A percentile compares a stretch with the other conserved stretches of the same genome.
These are phyloP conservation scores for Candida frijolesensis DNA, from an alignment of 1,139 yeast species.

Conservation along the genomic window DNA sequence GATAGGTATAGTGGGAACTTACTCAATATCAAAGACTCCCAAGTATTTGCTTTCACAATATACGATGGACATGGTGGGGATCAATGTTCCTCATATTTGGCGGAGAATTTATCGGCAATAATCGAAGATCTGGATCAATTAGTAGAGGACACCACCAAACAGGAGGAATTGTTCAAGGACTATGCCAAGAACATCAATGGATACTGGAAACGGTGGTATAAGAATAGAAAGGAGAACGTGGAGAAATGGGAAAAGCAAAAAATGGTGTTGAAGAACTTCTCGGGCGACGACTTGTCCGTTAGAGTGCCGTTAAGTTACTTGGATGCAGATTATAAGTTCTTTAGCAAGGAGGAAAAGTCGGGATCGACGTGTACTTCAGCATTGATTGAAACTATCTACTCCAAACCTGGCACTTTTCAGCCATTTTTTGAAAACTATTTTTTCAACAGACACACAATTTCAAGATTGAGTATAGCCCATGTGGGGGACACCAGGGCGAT, in stretches of 20 bases:
- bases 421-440: constrained; percentile 51
- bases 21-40: constrained; percentile 13
- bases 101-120: constrained; percentile 51
- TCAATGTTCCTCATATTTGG: constrained; percentile 66
- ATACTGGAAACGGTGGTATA: constrained; percentile 83
- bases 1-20: constrained; percentile 70
- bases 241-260: constrained; percentile 34
- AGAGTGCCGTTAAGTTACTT: constrained; percentile 66
- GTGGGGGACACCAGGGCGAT: constrained; percentile 96
- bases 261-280: constrained; percentile 20
- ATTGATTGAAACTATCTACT: constrained; percentile 58
- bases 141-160: constrained; percentile 27
- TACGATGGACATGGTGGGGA: constrained; percentile 96
- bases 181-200: constrained; percentile 71
- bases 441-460: constrained; percentile 71
- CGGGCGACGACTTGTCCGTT: constrained; percentile 54
- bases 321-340: constrained; percentile 56
- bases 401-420: constrained; percentile 31
- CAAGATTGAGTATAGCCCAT: constrained; percentile 79
- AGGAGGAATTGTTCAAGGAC: constrained; percentile 45
- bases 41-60: constrained; percentile 64
- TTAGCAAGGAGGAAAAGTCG: constrained; percentile 36
- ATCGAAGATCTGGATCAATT: constrained; percentile 49
- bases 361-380: constrained; percentile 89
- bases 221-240: constrained; percentile 48